Evolutionary conservation across 140 eudicot genomes (phyloP), one percentile per base, ranked within the genome.

Genomic region (Oenanthe javanica): DNA sequence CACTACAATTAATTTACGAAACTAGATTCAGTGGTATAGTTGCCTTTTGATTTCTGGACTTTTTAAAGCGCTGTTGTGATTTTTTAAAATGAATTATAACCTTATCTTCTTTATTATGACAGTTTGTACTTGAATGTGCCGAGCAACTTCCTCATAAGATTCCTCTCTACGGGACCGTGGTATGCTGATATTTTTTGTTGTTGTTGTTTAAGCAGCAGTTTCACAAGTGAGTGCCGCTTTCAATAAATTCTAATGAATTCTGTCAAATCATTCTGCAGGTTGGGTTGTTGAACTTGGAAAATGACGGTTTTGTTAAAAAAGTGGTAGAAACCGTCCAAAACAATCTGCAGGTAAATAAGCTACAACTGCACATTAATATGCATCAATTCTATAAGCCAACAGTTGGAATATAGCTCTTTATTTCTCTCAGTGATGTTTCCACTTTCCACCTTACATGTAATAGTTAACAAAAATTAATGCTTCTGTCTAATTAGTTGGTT

Each of bases 141-240:
- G 98, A 96, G 88, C 97, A 96, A 90, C 78, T 96, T 84, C 98
- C 99, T 77, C 99, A 96, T 84, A 96, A 96, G 90, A 83, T 93
- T 80, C 97, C 99, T 79, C 59, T 96, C 42, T 96, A 96, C 80
- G 99, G 96, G 80, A 96, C 99, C 2, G 11, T 94, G 97, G 97
- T 94, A 87, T 50, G 92, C 47, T 80, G 9, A n/a, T 31, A 69
- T 78, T 13, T 13, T 75, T 50, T 42, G 31, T 80, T 11, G n/a
- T 74, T 48, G 7, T 47, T 47, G 50, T 45, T 7, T 6, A 45
- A 16, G 16, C 25, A 16, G 51, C 54, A 57, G 21, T 13, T 16
- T 47, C 48, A 18, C 52, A 48, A 72, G 14, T 25, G 40, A 72
- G 14, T 43, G 43, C 49, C 0, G 46, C 75, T 9, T 84, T 46